Evolutionary conservation across 768 basidiomycete genomes (phyloP), one percentile per base, ranked within the genome.

Genomic region (Rhodotorula diobovata): DNA sequence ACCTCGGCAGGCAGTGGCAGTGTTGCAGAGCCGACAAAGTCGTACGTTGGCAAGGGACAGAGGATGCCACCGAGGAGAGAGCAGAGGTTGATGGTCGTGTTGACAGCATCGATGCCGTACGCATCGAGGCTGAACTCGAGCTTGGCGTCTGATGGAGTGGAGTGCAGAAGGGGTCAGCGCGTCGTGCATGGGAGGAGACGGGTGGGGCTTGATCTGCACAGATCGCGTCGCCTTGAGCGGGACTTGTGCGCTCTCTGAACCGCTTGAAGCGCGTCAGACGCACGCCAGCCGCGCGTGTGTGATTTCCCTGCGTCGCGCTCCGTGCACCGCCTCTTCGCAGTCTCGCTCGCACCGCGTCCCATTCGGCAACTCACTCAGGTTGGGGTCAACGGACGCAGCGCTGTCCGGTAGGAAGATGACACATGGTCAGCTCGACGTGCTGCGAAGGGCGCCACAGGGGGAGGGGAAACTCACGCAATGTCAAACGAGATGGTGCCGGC

Each of bases 81-180:
- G 83, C 95, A 98, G 43, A 97, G 85, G 81, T 95, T 85, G 72
- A 96, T 81, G n/a, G 91, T 91, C 71, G 88, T 78, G 79, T 96
- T 96, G 74, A 94, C 77, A 14, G 66, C 58, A 34, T 62, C 10
- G 80, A 88, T 87, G 63, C 93, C 93, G 76, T 97, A 97, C n/a
- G 89, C 89, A 69, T 90, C 89, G 78, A 93, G 81, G 77, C 90
- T 83, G 62, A 96, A 81, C 77, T 89, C 89, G 45, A 91, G 93
- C 7, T 87, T 84, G 64, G 95, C 90, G 77, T 86, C 73, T 77
- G 91, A 12, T 3, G 11, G 41, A 12, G 41, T 15, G 66, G 6
- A n/a, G 37, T 14, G 23, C 30, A 21, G 23, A 25, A 30, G 25
- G 28, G 56, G 39, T 28, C 18, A 35, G 43, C 32, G 55, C 18